A percentile compares a stretch with the other conserved stretches of the same genome.
phyloP scores from a whole-genome alignment of 768 basidiomycete genomes.

The Stropharia rugosoannulata region DNA sequence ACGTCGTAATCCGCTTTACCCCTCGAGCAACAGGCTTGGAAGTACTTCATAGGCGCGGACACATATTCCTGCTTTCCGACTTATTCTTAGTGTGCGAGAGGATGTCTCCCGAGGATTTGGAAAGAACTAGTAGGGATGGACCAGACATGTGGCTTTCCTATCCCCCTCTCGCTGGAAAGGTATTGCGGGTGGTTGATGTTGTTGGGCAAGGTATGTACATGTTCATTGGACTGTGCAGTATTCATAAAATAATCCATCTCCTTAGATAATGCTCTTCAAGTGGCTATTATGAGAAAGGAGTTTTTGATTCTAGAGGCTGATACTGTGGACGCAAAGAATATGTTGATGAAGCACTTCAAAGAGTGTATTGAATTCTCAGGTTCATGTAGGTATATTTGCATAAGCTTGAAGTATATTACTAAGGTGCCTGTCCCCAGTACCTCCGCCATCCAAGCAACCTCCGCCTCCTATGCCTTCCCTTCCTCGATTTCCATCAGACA shows the following conservation, averaged over 20 bases:
- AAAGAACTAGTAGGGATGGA: constrained; percentile 47
- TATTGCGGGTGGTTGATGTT: constrained; percentile 69
- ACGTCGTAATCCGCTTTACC: constrained; percentile 74
- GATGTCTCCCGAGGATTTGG: constrained; percentile 67
- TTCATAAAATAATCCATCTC: constrained; percentile 5
- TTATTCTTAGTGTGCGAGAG: constrained; percentile 89
- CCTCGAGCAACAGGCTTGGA: constrained; percentile 74
- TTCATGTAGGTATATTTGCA: constrained; percentile 53
- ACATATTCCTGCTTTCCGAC: constrained; percentile 89
- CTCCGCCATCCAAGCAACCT: constrained; percentile 59
- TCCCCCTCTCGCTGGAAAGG: constrained; percentile 94
- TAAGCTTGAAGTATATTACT: not conserved
- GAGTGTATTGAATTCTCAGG: constrained; percentile 86
- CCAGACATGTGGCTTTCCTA: constrained; percentile 92
- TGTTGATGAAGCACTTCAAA: constrained; percentile 65
- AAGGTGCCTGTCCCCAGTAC: constrained; percentile 35
- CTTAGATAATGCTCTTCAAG: constrained; percentile 68
- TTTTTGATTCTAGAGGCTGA: constrained; percentile 64
- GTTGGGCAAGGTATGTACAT: constrained; percentile 54
- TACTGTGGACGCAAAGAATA: constrained; percentile 57
- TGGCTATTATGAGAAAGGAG: constrained; percentile 90
- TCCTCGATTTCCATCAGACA: constrained; percentile 22
- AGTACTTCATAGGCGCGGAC: constrained; percentile 74
- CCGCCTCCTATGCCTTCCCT: constrained; percentile 66
- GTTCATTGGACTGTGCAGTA: not conserved